These are phyloP conservation scores for Paracamarosporium sp. DNA, from an alignment of 2,329 filamentous ascomycete species.

Conservation along the genomic window DNA sequence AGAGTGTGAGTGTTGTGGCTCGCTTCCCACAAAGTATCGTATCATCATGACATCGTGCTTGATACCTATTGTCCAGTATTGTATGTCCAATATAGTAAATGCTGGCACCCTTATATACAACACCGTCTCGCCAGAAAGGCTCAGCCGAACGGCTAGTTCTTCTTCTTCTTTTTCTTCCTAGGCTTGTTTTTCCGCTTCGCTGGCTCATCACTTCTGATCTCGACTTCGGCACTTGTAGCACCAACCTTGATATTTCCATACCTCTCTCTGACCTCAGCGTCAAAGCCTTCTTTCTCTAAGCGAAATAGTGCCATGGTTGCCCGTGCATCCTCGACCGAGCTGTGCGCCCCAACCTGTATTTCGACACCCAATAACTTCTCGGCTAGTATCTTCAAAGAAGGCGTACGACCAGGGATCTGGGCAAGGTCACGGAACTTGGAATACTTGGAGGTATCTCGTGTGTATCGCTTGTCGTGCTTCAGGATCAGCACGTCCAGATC, in stretches of 20 bases:
- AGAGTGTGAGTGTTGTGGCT: neutral
- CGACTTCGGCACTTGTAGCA: slow-evolving; percentile 24
- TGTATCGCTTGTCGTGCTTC: slow-evolving; percentile 77
- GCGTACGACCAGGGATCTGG: slow-evolving; percentile 67
- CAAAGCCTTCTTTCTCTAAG: slow-evolving; percentile 83
- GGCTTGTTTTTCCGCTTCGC: slow-evolving; percentile 43
- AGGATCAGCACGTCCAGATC: slow-evolving; percentile 77
- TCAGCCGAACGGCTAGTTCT: slow-evolving; percentile 20
- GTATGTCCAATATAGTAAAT: neutral
- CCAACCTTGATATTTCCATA: slow-evolving; percentile 50
- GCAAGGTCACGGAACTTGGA: slow-evolving; percentile 74
- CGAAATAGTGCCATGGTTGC: slow-evolving; percentile 90
- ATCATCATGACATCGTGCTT: neutral
- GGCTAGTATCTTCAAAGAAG: slow-evolving; percentile 68
- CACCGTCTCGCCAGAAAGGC: neutral
- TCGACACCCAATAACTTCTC: slow-evolving; percentile 63
- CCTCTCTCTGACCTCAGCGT: slow-evolving; percentile 76
- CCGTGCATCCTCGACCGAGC: slow-evolving; percentile 77
- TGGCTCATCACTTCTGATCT: slow-evolving; percentile 26
- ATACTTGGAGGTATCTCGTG: slow-evolving; percentile 84
- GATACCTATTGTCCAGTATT: neutral
- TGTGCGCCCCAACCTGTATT: slow-evolving; percentile 68
- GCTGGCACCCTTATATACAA: neutral
- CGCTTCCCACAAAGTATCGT: neutral
- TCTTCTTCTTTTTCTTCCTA: slow-evolving; percentile 48